Evolutionary conservation across 495 filamentous ascomycete species (phyloP), one percentile per base, ranked within the genome.

Genomic region (Penicillium tannophilum): DNA sequence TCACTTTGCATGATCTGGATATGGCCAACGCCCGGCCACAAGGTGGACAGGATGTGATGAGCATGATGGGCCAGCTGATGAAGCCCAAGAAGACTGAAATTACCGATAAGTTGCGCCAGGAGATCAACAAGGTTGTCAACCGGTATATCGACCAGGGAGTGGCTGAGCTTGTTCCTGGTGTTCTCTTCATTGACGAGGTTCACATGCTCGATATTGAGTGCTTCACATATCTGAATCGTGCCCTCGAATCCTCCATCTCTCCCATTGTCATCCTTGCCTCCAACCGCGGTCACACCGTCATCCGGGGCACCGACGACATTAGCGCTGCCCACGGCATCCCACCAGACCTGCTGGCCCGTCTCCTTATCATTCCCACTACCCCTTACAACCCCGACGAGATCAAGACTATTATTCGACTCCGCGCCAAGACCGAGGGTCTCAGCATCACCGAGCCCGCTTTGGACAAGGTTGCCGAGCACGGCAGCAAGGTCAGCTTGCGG

Each of bases 131-230:
- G 78, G 93, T 98, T 6, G 94, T 98, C 55, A 95, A 88, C 78
- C 90, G 92, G 72, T 98, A 97, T 74, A 98, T 98, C 62, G 93
- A 97, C 63, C 93, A 97, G 75, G 93, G 93, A 43, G 90, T 97
- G n/a, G 94, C 94, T 4, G 94, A 98, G 78, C 85, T 98, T 44
- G 91, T 98, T 31, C 94, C 94, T 9, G 94, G 94, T 56, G 94
- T 98, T 52, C 81, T 98, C 30, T 98, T 98, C 76, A 98, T 98
- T 61, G 94, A 98, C 63, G 94, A 98, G 85, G 92, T 95, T 36
- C 93, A 98, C 79, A 98, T 97, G 93, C 90, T 98, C 60, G 94
- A 98, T 69, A 88, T 98, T 51, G 94, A 98, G 79, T 93, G 91
- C 84, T 98, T 97, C 79, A 97, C 94, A 60, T 98, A 97, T 78